phyloP scores from a whole-genome alignment of 306 rosid species.

The Begonia peltatifolia region DNA sequence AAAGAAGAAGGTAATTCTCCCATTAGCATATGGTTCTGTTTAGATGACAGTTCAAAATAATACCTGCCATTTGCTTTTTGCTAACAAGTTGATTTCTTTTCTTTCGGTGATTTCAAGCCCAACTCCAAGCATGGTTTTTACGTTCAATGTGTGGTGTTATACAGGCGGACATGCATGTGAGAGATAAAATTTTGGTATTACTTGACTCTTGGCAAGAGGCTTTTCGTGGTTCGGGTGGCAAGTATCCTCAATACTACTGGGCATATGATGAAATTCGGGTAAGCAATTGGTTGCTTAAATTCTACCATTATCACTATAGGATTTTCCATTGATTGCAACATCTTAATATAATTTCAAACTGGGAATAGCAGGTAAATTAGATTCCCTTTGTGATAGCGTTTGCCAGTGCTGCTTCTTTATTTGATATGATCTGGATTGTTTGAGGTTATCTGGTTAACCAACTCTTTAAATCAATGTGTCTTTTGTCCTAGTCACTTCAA shows the following conservation, averaged over 20 bases:
- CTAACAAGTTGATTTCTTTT: too few relatives aligned
- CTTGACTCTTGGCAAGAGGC: constrained; percentile 95
- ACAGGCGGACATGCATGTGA: constrained; percentile 86
- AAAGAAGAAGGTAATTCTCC: constrained; percentile 60
- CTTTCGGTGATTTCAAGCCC: background rate
- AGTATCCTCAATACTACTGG: constrained; percentile 77
- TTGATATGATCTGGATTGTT: background rate
- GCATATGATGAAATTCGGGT: constrained; percentile 86
- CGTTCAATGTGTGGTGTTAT: constrained; percentile 11
- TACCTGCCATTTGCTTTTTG: too few relatives aligned
- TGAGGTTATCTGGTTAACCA: background rate
- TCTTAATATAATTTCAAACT: too few relatives aligned
- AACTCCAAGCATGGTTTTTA: background rate
- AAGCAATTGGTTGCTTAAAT: constrained; percentile 7
- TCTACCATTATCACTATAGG: constrained; percentile 6
- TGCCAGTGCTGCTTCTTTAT: background rate
- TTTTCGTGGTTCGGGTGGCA: constrained; percentile 85
- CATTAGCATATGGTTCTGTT: constrained; percentile 7
- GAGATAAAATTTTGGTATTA: constrained; percentile 74
- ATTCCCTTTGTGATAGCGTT: background rate
- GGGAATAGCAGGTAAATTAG: too few relatives aligned
- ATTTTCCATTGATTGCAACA: too few relatives aligned
- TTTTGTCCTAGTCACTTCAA: too few relatives aligned
- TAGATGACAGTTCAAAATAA: too few relatives aligned
- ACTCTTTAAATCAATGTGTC: too few relatives aligned